Conservation (phyloP, 179 eudicot genomes). For the Camellia oleifera region DNA sequence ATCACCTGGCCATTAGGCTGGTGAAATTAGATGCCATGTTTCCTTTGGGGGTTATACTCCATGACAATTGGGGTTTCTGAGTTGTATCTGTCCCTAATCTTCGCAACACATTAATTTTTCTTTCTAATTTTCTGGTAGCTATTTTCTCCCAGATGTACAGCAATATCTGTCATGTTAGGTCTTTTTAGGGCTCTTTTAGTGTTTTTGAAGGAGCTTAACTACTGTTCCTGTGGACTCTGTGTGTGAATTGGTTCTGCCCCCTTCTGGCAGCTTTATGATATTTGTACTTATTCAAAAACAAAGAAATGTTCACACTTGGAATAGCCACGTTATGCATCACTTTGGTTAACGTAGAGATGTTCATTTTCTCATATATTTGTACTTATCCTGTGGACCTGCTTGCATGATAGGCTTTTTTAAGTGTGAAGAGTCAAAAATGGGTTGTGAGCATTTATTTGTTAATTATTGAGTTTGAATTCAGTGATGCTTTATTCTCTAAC, state of each 20-base stretch:
- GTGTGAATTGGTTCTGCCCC: not conserved
- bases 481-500: not conserved
- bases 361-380: no score
- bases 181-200: not conserved
- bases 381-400: not conserved
- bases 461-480: not conserved
- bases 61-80: no score
- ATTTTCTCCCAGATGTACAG: not conserved
- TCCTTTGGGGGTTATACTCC: no score
- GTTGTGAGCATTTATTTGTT: not conserved
- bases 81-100: not conserved
- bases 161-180: not conserved
- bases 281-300: not conserved
- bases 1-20: not conserved
- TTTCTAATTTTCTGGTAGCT: not conserved
- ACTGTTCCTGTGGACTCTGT: not conserved
- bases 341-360: no score
- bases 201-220: not conserved
- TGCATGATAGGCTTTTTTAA: not conserved
- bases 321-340: no score
- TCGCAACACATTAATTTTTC: not conserved
- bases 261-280: not conserved
- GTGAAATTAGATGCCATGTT: not conserved
- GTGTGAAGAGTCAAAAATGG: not conserved
- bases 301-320: no score